These are phyloP conservation scores for Sphaerobolus stellatus DNA, from an alignment of 1,284 basidiomycete genomes.

Conservation along the genomic window DNA sequence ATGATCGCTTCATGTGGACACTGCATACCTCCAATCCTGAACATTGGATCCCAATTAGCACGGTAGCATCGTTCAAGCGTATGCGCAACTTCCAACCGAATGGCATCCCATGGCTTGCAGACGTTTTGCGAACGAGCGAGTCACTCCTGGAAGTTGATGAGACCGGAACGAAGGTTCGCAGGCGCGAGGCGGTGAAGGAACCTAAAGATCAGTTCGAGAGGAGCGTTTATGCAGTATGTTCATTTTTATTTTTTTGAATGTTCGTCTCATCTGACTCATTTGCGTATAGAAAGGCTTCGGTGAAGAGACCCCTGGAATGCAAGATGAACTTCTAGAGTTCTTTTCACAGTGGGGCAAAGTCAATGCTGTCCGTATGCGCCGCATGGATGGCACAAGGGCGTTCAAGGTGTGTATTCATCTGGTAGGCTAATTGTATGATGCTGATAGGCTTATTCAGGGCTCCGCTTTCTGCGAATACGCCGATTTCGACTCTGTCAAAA, in stretches of 20 bases:
- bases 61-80: constrained; percentile 92
- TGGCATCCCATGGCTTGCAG: constrained; percentile 65
- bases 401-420: constrained; percentile 67
- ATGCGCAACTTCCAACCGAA: constrained; percentile 74
- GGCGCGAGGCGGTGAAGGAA: constrained; percentile 69
- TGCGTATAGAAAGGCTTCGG: constrained; percentile 85
- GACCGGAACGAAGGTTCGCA: constrained; percentile 69
- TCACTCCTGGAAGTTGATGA: constrained; percentile 77
- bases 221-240: constrained; percentile 80
- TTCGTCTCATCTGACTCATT: background rate
- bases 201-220: constrained; percentile 76
- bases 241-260: background rate
- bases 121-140: constrained; percentile 61
- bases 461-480: constrained; percentile 94
- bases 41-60: constrained; percentile 91
- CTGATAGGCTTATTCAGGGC: constrained; percentile 49
- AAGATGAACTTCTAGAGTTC: constrained; percentile 79
- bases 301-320: constrained; percentile 68
- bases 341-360: constrained; percentile 82
- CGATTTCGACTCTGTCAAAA: constrained; percentile 66
- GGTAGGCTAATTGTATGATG: background rate
- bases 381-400: constrained; percentile 65
- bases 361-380: constrained; percentile 86
- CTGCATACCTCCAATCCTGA: constrained; percentile 73
- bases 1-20: constrained; percentile 97